Evolutionary conservation across 1,139 yeast genomes (phyloP).

Genomic region (Yamadazyma jaroonii): DNA sequence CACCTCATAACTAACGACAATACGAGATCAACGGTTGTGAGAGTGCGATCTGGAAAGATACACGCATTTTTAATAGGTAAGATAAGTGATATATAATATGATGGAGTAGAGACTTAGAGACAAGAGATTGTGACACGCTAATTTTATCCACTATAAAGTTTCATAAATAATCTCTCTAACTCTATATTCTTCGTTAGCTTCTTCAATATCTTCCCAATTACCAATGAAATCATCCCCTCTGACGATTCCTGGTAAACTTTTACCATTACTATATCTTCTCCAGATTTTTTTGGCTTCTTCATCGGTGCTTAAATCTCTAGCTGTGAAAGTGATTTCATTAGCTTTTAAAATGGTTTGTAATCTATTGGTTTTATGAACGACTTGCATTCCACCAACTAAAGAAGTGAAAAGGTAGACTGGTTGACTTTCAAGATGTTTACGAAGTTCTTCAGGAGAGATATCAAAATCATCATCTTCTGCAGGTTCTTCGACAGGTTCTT

Average conservation of each 20-base stretch:
- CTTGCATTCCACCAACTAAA: slow-evolving; percentile 84
- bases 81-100: neutral
- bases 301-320: slow-evolving; percentile 84
- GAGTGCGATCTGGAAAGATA: too few relatives aligned
- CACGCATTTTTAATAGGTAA: too few relatives aligned
- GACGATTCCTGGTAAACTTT: slow-evolving; percentile 84
- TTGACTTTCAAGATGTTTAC: slow-evolving; percentile 45
- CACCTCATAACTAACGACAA: slow-evolving; percentile 6
- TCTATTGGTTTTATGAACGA: slow-evolving; percentile 77
- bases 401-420: slow-evolving; percentile 83
- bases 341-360: slow-evolving; percentile 74
- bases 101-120: too few relatives aligned
- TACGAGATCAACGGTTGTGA: slow-evolving; percentile 4
- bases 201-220: slow-evolving; percentile 75
- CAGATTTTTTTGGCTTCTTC: slow-evolving; percentile 83
- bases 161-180: slow-evolving; percentile 58
- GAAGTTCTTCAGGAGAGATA: slow-evolving; percentile 44
- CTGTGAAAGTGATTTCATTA: slow-evolving; percentile 63
- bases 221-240: slow-evolving; percentile 91
- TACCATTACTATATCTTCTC: slow-evolving; percentile 76
- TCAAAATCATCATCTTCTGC: slow-evolving; percentile 19
- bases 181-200: slow-evolving; percentile 80
- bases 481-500: neutral
- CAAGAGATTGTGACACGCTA: too few relatives aligned
- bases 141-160: slow-evolving; percentile 24